phyloP scores from a whole-genome alignment of 2,329 filamentous ascomycete species.

The Pleomassaria siparia region DNA sequence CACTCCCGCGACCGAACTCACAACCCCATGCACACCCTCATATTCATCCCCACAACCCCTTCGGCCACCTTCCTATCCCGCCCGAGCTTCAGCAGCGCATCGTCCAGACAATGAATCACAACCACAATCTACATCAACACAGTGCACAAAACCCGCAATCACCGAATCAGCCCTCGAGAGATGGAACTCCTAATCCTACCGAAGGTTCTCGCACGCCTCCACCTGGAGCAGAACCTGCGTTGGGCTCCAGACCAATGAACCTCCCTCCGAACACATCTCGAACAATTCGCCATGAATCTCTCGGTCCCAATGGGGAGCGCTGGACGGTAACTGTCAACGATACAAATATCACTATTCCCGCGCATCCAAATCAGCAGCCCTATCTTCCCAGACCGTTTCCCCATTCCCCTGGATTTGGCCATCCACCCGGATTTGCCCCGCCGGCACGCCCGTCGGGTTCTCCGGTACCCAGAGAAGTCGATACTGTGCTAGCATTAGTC shows the following conservation, averaged over 20 bases:
- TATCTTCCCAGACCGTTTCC: conserved; percentile 26
- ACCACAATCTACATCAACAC: conserved; percentile 15
- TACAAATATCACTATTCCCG: conserved; percentile 32
- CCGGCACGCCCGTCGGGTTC: conserved; percentile 16
- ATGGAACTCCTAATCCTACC: conserved; percentile 10
- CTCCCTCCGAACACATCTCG: conserved; percentile 35
- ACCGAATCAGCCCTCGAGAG: conserved; percentile 18
- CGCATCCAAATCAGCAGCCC: conserved; percentile 21
- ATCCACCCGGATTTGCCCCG: conserved; percentile 11
- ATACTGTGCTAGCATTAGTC: conserved; percentile 25
- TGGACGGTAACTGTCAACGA: conserved; percentile 58
- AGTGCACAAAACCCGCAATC: conserved; percentile 7
- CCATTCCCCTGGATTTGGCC: conserved; percentile 7
- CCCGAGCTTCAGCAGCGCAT: conserved; percentile 22
- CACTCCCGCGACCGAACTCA: conserved; percentile 29
- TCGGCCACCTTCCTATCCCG: conserved; percentile 9
- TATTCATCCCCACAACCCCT: conserved; percentile 12
- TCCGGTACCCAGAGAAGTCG: conserved; percentile 15
- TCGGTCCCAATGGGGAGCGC: conserved; percentile 55
- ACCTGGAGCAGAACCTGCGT: conserved; percentile 5
- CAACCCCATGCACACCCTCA: conserved; percentile 28
- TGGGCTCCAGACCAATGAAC: conserved; percentile 6
- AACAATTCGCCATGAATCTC: conserved; percentile 52
- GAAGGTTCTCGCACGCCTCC: conserved; percentile 1
- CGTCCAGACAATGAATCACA: conserved; percentile 25